phyloP scores from a whole-genome alignment of 192 early-diverging fungal genomes.

The Coemansia sp. region DNA sequence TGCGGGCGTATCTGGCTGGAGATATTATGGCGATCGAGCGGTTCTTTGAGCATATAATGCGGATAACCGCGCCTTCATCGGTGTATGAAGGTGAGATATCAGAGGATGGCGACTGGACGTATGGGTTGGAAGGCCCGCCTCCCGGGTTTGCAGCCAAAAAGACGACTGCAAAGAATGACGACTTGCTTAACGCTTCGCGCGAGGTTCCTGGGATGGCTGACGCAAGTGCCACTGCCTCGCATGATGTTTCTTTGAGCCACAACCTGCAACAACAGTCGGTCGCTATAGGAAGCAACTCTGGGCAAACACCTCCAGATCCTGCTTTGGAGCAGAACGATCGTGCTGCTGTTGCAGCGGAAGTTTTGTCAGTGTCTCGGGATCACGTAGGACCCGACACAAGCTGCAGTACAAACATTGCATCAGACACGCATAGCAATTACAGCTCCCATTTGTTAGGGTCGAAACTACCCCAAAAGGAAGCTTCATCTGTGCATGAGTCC shows the following conservation, averaged over 20 bases:
- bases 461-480: neutral
- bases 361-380: neutral
- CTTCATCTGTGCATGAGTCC: neutral
- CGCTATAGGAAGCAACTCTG: neutral
- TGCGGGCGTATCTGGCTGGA: constrained; percentile 49
- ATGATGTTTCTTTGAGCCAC: constrained; percentile 1
- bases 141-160: constrained; percentile 28
- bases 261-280: constrained; percentile 6
- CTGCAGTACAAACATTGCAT: neutral
- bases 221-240: constrained; percentile 36
- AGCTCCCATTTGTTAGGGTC: neutral
- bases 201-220: constrained; percentile 39
- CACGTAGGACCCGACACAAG: neutral
- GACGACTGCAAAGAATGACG: constrained; percentile 5
- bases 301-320: neutral
- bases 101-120: constrained; percentile 56
- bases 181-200: constrained; percentile 4
- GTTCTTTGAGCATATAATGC: constrained; percentile 55
- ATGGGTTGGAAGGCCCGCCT: constrained; percentile 45
- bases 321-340: neutral
- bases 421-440: neutral
- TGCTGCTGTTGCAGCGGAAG: neutral
- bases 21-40: constrained; percentile 50
- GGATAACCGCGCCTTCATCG: constrained; percentile 37
- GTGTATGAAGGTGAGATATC: constrained; percentile 39